Evolutionary conservation across 495 filamentous ascomycete genomes (phyloP).

Genomic region (Polyplosphaeria fusca): DNA sequence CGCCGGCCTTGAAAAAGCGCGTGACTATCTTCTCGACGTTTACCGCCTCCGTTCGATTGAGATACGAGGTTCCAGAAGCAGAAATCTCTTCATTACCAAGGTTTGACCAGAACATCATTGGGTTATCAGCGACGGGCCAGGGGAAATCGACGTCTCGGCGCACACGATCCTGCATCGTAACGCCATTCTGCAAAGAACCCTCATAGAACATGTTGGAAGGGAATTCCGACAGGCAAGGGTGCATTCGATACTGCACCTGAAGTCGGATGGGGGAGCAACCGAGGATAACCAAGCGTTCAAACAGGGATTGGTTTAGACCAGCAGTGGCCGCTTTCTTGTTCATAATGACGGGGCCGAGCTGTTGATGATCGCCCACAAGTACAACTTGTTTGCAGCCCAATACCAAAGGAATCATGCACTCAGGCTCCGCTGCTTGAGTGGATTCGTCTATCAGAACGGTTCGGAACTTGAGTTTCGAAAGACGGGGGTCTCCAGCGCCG

Average conservation of each 20-base stretch:
- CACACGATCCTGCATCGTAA: constrained; percentile 82
- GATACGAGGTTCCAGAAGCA: constrained; percentile 93
- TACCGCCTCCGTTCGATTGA: constrained; percentile 93
- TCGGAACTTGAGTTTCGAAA: constrained; percentile 95
- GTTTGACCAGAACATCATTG: constrained; percentile 99
- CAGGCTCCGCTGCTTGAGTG: constrained; percentile 97
- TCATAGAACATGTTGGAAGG: constrained; percentile 99
- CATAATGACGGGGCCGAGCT: constrained; percentile 98
- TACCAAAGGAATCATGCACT: constrained; percentile 98
- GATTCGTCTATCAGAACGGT: constrained; percentile 98
- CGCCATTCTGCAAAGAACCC: constrained; percentile 93
- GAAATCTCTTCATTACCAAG: constrained; percentile 97
- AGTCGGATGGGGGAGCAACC: constrained; percentile 89
- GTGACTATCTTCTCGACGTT: constrained; percentile 99
- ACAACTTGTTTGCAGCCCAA: constrained; percentile 98
- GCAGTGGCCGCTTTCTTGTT: constrained; percentile 99
- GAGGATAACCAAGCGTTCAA: constrained; percentile 92
- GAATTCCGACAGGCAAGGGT: constrained; percentile 95
- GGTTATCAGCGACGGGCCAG: constrained; percentile 89
- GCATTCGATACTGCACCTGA: constrained; percentile 99
- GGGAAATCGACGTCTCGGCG: constrained; percentile 96
- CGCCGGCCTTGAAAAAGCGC: constrained; percentile 98
- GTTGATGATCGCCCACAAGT: constrained; percentile 96
- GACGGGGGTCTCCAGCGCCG: constrained; percentile 91
- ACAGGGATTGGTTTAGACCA: constrained; percentile 93